Percentiles rank a stretch among this genome's conserved stretches.
phyloP scores from a whole-genome alignment of 163 green algal genomes.

The Botryococcus braunii region DNA sequence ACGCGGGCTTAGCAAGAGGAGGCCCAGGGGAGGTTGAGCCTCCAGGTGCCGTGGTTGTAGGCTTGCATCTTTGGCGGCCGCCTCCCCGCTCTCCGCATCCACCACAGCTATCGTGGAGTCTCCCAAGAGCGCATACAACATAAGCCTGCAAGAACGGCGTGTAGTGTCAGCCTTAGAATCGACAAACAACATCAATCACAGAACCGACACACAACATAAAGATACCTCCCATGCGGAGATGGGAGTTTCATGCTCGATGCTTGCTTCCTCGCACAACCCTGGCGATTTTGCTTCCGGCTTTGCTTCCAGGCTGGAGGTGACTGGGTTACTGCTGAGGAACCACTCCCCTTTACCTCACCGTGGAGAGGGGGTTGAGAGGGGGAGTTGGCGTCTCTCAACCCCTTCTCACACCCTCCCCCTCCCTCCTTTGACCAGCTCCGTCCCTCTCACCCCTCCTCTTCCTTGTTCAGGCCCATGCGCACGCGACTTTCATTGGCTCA shows the following conservation, averaged over 20 bases:
- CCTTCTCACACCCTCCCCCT: too few relatives aligned
- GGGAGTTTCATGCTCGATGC: not conserved
- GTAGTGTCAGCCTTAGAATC: not conserved
- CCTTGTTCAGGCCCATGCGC: too few relatives aligned
- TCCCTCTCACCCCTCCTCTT: too few relatives aligned
- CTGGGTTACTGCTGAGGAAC: not conserved
- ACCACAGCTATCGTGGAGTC: slow-evolving; percentile 21
- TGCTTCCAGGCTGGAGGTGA: not conserved
- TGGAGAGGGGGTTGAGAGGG: too few relatives aligned
- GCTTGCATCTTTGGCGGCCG: not conserved
- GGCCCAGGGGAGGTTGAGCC: slow-evolving; percentile 14
- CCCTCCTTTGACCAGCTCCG: too few relatives aligned
- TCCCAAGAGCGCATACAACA: slow-evolving; percentile 12
- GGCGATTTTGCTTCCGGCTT: not conserved
- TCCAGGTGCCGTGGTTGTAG: slow-evolving; percentile 31
- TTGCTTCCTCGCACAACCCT: not conserved
- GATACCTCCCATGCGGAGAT: not conserved
- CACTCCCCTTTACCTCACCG: too few relatives aligned
- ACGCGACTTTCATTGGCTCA: too few relatives aligned
- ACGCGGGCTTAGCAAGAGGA: slow-evolving; percentile 18
- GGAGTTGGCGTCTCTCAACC: too few relatives aligned
- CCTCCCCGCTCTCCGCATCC: slow-evolving; percentile 2
- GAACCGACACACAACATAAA: not conserved
- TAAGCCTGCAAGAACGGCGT: slow-evolving; percentile 16
- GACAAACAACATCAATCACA: not conserved